These are phyloP conservation scores for Apiotrichum mycotoxinovorans DNA, from an alignment of 1,284 basidiomycete genomes.

Conservation along the genomic window DNA sequence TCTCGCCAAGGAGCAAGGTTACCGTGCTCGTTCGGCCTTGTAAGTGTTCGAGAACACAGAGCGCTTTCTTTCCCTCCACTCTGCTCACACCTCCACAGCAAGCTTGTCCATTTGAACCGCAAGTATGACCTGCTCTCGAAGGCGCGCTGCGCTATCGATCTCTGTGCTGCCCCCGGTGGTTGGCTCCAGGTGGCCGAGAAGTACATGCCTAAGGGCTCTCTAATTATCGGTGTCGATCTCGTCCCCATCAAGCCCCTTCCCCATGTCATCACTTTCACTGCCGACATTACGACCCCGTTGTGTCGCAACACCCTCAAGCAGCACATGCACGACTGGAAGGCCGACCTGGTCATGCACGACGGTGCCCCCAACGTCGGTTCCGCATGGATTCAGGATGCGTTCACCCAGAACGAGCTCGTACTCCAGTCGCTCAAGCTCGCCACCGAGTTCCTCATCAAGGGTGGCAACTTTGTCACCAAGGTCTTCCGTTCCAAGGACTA, in stretches of 20 bases:
- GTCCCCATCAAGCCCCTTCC: slow-evolving; percentile 96
- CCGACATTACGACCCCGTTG: slow-evolving; percentile 90
- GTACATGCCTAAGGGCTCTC: slow-evolving; percentile 91
- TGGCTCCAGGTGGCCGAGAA: slow-evolving; percentile 99
- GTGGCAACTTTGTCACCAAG: slow-evolving; percentile 96
- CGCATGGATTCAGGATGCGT: slow-evolving; percentile 99
- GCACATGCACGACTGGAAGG: slow-evolving; percentile 98
- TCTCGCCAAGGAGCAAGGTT: slow-evolving; percentile 83
- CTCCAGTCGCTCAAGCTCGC: slow-evolving; percentile 94
- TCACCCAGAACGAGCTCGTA: slow-evolving; percentile 94
- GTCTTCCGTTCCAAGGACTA: slow-evolving; percentile 99
- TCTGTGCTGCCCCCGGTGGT: slow-evolving; percentile 97
- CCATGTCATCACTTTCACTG: slow-evolving; percentile 83
- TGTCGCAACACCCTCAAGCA: slow-evolving; percentile 83
- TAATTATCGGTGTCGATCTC: slow-evolving; percentile 97
- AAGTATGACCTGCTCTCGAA: slow-evolving; percentile 91
- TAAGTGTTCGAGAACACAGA: slow-evolving; percentile 34
- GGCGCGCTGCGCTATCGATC: slow-evolving; percentile 92
- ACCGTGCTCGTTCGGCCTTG: slow-evolving; percentile 97
- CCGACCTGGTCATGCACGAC: slow-evolving; percentile 99
- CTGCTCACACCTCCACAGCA: slow-evolving; percentile 52
- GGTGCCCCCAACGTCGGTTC: slow-evolving; percentile 99
- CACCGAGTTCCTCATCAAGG: slow-evolving; percentile 89
- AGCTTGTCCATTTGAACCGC: slow-evolving; percentile 98
- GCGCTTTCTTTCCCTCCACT: too few relatives aligned